Evolutionary conservation across 805 yeast species (phyloP).

Genomic region (Suhomyces kilbournensis): DNA sequence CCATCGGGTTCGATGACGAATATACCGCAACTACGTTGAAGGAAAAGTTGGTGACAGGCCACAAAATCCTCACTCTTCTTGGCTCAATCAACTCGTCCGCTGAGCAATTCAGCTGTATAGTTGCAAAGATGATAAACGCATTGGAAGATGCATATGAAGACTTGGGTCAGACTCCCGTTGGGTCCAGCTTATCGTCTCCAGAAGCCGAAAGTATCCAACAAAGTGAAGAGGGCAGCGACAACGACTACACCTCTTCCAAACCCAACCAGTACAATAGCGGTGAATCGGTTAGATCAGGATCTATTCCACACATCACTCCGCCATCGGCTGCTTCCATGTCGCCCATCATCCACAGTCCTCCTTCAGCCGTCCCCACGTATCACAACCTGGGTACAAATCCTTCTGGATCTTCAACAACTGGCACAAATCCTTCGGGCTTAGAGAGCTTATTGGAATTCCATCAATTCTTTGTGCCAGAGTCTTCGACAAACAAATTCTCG

Average conservation of each 20-base stretch:
- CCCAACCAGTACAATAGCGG: not conserved
- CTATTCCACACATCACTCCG: not conserved
- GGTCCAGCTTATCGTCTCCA: not conserved
- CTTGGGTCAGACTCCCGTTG: not conserved
- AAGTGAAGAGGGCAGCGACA: not conserved
- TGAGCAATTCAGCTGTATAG: constrained; percentile 10
- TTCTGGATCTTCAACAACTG: not conserved
- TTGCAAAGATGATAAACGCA: constrained; percentile 12
- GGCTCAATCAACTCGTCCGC: constrained; percentile 13
- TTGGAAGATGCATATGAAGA: constrained; percentile 9
- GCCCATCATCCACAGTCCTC: not conserved
- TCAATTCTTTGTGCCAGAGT: constrained; percentile 14
- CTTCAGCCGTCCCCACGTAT: not conserved
- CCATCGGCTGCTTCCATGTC: not conserved
- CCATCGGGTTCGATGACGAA: constrained; percentile 12
- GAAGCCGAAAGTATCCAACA: not conserved
- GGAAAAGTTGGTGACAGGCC: constrained; percentile 10
- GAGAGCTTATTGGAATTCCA: constrained; percentile 14
- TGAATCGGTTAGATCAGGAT: not conserved
- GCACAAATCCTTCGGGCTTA: constrained; percentile 1
- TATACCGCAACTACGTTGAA: constrained; percentile 9
- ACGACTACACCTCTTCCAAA: not conserved
- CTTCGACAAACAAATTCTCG: not conserved
- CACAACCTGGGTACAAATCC: not conserved
- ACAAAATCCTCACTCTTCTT: constrained; percentile 7